phyloP scores from a whole-genome alignment of 495 filamentous ascomycete genomes.

The Staphylotrichum longicolle region DNA sequence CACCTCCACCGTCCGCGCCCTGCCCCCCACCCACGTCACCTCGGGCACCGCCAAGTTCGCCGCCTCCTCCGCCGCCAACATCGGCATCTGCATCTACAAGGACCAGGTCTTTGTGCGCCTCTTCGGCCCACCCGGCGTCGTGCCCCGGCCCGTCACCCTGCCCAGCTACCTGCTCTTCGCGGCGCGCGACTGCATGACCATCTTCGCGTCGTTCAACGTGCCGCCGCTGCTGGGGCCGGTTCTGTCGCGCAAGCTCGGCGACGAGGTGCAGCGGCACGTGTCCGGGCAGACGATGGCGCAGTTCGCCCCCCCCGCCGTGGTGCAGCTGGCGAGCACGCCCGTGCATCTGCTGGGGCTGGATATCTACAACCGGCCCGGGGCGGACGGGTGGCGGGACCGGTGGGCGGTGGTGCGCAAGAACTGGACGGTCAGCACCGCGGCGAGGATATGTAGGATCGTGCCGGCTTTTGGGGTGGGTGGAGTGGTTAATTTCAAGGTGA shows the following conservation, averaged over 20 bases:
- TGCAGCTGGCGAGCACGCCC: conserved; percentile 81
- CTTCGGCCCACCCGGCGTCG: conserved; percentile 60
- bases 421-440: conserved; percentile 72
- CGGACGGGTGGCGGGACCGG: conserved; percentile 53
- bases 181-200: conserved; percentile 80
- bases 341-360: conserved; percentile 87
- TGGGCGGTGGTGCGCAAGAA: conserved; percentile 65
- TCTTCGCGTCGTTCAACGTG: conserved; percentile 92
- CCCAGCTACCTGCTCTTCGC: conserved; percentile 78
- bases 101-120: conserved; percentile 81
- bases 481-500: conserved; percentile 76
- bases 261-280: conserved; percentile 41
- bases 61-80: conserved; percentile 78
- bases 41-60: conserved; percentile 78
- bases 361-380: conserved; percentile 71
- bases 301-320: conserved; percentile 73
- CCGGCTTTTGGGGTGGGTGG: conserved; percentile 93
- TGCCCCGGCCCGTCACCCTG: conserved; percentile 54
- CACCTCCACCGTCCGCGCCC: conserved; percentile 60
- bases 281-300: conserved; percentile 64
- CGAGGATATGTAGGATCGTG: conserved; percentile 85
- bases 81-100: conserved; percentile 89
- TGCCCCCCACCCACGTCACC: conserved; percentile 58
- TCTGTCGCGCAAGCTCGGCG: conserved; percentile 53
- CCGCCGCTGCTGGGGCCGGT: conserved; percentile 71